Evolutionary conservation across 2,329 filamentous ascomycete genomes (phyloP).

Genomic region (Epichloe brachyelytri): DNA sequence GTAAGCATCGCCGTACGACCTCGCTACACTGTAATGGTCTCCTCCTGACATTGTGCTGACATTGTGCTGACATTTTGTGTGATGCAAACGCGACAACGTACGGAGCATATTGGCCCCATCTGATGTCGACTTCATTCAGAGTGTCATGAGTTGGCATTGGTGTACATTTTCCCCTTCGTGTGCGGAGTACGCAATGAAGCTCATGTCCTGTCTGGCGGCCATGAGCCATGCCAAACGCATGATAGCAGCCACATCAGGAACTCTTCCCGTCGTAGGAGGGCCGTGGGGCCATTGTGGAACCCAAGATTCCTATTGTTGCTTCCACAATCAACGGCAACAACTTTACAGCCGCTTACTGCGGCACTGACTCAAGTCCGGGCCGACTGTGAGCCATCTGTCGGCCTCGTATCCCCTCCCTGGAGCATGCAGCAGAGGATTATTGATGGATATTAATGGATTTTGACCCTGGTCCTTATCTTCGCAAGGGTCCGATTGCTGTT

Average conservation of each 20-base stretch:
- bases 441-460: too few species aligned
- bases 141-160: not conserved
- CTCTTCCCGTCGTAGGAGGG: not conserved
- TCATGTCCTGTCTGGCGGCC: not conserved
- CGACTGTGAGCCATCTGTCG: not conserved
- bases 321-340: not conserved
- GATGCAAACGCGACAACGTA: not conserved
- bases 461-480: too few species aligned
- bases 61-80: not conserved
- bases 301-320: not conserved
- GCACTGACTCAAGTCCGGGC: not conserved
- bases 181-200: not conserved
- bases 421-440: too few species aligned
- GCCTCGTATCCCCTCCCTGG: not conserved
- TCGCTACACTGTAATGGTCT: not conserved
- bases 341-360: not conserved
- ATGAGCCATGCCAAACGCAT: not conserved
- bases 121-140: not conserved
- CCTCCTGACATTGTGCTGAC: not conserved
- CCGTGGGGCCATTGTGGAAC: not conserved
- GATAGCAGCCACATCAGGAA: not conserved
- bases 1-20: not conserved
- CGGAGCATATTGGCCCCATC: not conserved
- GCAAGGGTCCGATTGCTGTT: too few species aligned
- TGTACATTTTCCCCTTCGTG: not conserved